Evolutionary conservation across 2,329 filamentous ascomycete genomes (phyloP).

Genomic region (Pseudopithomyces chartarum): DNA sequence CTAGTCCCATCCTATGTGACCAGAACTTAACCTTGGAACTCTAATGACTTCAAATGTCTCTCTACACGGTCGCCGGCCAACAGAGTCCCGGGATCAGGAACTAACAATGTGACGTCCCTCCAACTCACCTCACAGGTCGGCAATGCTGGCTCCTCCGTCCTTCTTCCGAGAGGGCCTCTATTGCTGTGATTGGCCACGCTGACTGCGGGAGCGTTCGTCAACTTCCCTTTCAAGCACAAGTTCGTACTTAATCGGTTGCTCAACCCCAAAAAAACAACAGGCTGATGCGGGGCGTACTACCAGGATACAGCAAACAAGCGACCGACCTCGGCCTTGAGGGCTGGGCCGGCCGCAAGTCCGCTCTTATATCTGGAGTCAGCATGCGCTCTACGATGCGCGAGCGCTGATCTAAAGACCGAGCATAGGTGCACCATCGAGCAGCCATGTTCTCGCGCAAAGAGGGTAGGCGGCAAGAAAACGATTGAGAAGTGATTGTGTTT

Average conservation of each 20-base stretch:
- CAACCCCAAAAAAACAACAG: not conserved
- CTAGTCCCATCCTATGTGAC: not conserved
- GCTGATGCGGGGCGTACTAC: slow-evolving; percentile 2
- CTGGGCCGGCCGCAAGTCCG: not conserved
- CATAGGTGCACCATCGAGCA: not conserved
- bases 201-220: not conserved
- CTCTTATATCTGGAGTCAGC: not conserved
- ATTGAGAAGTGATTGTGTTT: not conserved
- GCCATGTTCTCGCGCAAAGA: slow-evolving; percentile 40
- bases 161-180: not conserved
- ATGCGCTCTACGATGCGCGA: not conserved
- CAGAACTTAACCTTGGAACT: not conserved
- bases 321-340: slow-evolving; percentile 3
- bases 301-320: not conserved
- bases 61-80: not conserved
- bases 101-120: not conserved
- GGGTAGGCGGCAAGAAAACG: slow-evolving; percentile 27
- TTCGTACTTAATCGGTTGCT: not conserved
- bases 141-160: not conserved
- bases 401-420: not conserved
- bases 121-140: no score
- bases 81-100: not conserved
- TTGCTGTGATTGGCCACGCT: not conserved
- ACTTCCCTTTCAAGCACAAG: not conserved
- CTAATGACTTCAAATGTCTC: not conserved